These are phyloP conservation scores for Xylariaceae sp. DNA, from an alignment of 2,329 filamentous ascomycete genomes.

Conservation along the genomic window DNA sequence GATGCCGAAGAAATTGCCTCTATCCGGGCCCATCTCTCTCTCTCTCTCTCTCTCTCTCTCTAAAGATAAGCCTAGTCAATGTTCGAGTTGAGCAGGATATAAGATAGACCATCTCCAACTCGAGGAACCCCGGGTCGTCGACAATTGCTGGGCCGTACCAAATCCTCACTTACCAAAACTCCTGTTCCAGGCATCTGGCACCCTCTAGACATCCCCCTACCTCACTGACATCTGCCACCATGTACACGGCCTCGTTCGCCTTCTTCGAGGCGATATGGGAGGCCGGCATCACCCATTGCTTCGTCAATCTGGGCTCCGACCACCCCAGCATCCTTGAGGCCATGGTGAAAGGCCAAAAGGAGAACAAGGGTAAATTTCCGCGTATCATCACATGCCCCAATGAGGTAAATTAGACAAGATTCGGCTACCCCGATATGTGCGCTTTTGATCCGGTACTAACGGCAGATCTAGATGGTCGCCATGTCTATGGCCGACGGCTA, in stretches of 20 bases:
- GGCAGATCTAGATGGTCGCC: slow-evolving; percentile 67
- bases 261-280: slow-evolving; percentile 52
- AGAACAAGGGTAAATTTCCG: slow-evolving; percentile 61
- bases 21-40: too few relatives aligned
- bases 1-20: too few relatives aligned
- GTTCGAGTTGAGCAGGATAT: too few relatives aligned
- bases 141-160: too few relatives aligned
- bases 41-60: too few relatives aligned
- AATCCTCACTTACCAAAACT: too few relatives aligned
- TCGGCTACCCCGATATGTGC: not conserved
- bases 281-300: slow-evolving; percentile 34
- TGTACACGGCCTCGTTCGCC: slow-evolving; percentile 64
- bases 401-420: slow-evolving; percentile 47
- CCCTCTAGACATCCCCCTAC: too few relatives aligned
- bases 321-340: slow-evolving; percentile 77
- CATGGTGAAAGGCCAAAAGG: slow-evolving; percentile 70
- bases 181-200: too few relatives aligned
- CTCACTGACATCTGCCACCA: too few relatives aligned
- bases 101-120: too few relatives aligned
- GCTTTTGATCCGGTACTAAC: not conserved
- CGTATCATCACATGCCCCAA: slow-evolving; percentile 76
- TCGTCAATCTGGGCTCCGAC: slow-evolving; percentile 66
- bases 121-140: too few relatives aligned
- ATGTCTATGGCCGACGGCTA: slow-evolving; percentile 83
- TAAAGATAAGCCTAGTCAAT: too few relatives aligned